Conservation (phyloP, 331 rosid species). For the Acacia concinna region DNA sequence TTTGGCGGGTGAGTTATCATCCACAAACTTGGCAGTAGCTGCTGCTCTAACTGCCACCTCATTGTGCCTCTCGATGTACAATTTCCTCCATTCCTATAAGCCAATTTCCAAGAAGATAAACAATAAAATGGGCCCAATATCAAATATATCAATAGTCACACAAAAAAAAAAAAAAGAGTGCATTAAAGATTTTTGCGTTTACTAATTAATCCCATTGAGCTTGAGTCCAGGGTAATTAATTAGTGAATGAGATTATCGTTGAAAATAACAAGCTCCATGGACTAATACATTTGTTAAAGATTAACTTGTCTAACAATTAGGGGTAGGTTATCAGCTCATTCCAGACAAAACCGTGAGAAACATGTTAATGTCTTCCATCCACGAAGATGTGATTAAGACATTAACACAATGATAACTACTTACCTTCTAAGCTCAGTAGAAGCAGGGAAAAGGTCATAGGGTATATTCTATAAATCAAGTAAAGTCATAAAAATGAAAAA, state of each 20-base stretch:
- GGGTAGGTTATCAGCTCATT: not conserved
- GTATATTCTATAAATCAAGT: too few relatives aligned
- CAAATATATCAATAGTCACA: not conserved
- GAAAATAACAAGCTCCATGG: not conserved
- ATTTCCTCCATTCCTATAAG: constrained; percentile 53
- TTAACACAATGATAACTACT: not conserved
- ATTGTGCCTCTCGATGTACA: constrained; percentile 48
- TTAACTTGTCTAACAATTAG: not conserved
- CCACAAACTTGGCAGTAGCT: constrained; percentile 35
- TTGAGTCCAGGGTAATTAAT: not conserved
- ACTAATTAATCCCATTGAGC: not conserved
- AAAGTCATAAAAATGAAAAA: not conserved
- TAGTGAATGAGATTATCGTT: not conserved
- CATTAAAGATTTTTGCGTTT: not conserved
- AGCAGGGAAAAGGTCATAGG: not conserved
- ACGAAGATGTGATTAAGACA: not conserved
- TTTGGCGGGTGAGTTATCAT: constrained; percentile 20
- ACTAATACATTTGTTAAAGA: not conserved
- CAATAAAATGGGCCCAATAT: not conserved
- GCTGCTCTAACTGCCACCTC: constrained; percentile 38
- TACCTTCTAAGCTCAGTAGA: not conserved
- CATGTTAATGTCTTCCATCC: not conserved
- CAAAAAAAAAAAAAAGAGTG: too few relatives aligned
- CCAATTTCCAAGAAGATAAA: constrained; percentile 7
- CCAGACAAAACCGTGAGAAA: not conserved